Base-by-base conservation (phyloP, 148 eudicot genomes). In the Camellia granthamiana region DNA sequence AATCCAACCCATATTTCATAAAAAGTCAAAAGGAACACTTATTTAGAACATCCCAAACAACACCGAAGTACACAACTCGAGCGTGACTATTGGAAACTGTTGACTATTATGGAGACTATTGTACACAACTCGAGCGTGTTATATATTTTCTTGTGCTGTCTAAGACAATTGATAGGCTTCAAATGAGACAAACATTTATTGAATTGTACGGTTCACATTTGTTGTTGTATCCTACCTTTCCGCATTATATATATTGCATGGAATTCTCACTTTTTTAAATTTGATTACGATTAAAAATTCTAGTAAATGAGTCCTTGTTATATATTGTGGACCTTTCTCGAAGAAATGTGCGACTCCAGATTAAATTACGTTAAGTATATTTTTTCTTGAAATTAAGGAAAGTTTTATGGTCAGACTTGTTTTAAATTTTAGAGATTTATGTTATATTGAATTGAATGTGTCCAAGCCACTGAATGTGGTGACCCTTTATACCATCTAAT, bases 31-130 rank as follows among this genome's bases (percentile, higher is more conserved):
- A n/a, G n/a, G n/a, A n/a, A n/a, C n/a, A n/a, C n/a, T n/a, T n/a
- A n/a, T n/a, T n/a, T n/a, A n/a, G n/a, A n/a, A n/a, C n/a, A n/a
- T n/a, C n/a, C n/a, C n/a, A n/a, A n/a, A n/a, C n/a, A n/a, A n/a
- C n/a, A n/a, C n/a, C n/a, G n/a, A n/a, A n/a, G n/a, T n/a, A n/a
- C n/a, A n/a, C n/a, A n/a, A n/a, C n/a, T n/a, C n/a, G n/a, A n/a
- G n/a, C n/a, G n/a, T n/a, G n/a, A n/a, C n/a, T n/a, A n/a, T n/a
- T n/a, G 98, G 98, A 73, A 87, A 64, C 90, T 90, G 55, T 79
- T 96, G 88, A 88, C 99, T 64, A 38, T 87, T 9, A 82, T 91
- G 82, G 99, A 96, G 85, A 93, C 91, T 54, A 77, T 92, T 79
- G 98, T 49, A 1, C 19, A 47, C 43, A 21, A 21, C 74, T 75